A percentile compares a stretch with the other conserved stretches of the same genome.
phyloP scores from a whole-genome alignment of 192 early-diverging fungal species.

The Coemansia biformis region DNA sequence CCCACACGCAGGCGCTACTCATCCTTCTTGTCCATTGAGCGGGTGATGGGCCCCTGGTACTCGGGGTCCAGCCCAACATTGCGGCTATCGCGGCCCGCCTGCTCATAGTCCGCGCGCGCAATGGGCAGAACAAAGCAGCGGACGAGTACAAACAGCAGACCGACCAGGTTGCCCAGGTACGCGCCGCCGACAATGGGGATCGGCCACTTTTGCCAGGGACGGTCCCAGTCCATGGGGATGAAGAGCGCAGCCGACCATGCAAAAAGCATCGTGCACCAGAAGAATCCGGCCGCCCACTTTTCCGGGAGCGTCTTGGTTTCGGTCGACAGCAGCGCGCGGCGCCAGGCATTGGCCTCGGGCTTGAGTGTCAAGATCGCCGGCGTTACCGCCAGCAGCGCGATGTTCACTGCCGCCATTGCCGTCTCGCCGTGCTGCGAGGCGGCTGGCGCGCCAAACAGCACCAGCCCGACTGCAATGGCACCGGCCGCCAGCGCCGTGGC shows the following conservation, averaged over 20 bases:
- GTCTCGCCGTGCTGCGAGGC: conserved; percentile 30
- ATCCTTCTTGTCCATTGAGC: conserved; percentile 12
- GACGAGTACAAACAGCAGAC: conserved; percentile 32
- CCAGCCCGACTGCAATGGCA: conserved; percentile 7
- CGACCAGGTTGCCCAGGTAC: conserved; percentile 32
- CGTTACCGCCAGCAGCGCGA: conserved; percentile 36
- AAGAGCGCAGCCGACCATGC: conserved; percentile 38
- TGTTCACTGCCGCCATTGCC: conserved; percentile 24
- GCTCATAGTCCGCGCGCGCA: conserved; percentile 24
- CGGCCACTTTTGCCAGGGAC: conserved; percentile 48
- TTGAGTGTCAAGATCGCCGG: conserved; percentile 37
- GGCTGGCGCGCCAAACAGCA: conserved; percentile 43
- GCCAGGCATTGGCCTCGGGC: conserved; percentile 11
- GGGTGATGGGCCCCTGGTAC: neutral
- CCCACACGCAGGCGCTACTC: neutral
- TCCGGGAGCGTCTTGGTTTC: conserved; percentile 26
- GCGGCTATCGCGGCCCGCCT: conserved; percentile 9
- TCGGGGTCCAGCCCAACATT: conserved; percentile 1
- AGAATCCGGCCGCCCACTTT: conserved; percentile 44
- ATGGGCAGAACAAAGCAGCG: conserved; percentile 36
- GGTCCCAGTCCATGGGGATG: conserved; percentile 50
- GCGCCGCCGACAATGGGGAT: conserved; percentile 44
- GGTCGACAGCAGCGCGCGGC: conserved; percentile 18
- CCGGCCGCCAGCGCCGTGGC: conserved; percentile 11
- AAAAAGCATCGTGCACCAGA: conserved; percentile 33